These are phyloP conservation scores for Citeromyces matritensis DNA, from an alignment of 805 yeast genomes.

Conservation along the genomic window DNA sequence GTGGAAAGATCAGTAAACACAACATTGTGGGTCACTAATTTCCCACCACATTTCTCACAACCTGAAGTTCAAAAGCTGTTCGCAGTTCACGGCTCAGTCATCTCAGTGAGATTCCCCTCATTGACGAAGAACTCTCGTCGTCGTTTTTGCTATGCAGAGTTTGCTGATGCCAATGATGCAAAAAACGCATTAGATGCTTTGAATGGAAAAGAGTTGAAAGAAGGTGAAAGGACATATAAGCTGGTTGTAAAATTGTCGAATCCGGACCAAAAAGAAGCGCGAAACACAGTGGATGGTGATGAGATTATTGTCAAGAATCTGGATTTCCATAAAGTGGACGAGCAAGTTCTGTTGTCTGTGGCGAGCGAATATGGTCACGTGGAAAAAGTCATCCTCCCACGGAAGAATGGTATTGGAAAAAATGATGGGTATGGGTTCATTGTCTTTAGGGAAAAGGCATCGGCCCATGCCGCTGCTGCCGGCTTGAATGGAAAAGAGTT, in stretches of 20 bases:
- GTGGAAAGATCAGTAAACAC: constrained; percentile 29
- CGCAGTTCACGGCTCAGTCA: constrained; percentile 19
- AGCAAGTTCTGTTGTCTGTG: constrained; percentile 18
- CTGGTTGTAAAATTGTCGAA: constrained; percentile 49
- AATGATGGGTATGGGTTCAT: constrained; percentile 60
- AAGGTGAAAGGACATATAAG: constrained; percentile 13
- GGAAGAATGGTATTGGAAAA: constrained; percentile 15
- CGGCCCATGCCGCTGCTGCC: constrained; percentile 27
- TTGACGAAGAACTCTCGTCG: constrained; percentile 36
- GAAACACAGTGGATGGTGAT: constrained; percentile 36
- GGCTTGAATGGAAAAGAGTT: constrained; percentile 22
- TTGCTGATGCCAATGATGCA: constrained; percentile 24
- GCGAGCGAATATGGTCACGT: constrained; percentile 38
- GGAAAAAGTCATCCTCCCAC: constrained; percentile 35
- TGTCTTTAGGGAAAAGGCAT: constrained; percentile 27
- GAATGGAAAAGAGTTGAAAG: constrained; percentile 21
- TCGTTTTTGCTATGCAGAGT: constrained; percentile 66
- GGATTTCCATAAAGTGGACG: constrained; percentile 25
- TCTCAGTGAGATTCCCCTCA: constrained; percentile 51
- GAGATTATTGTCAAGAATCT: constrained; percentile 43
- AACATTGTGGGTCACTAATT: constrained; percentile 64
- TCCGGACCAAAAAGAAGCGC: constrained; percentile 25
- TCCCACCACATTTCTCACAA: constrained; percentile 37
- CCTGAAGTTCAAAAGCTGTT: constrained; percentile 25
- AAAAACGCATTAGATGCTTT: constrained; percentile 21